Evolutionary conservation across 1,284 basidiomycete species (phyloP), one percentile per base, ranked within the genome.

Genomic region (Puccinia triticina): DNA sequence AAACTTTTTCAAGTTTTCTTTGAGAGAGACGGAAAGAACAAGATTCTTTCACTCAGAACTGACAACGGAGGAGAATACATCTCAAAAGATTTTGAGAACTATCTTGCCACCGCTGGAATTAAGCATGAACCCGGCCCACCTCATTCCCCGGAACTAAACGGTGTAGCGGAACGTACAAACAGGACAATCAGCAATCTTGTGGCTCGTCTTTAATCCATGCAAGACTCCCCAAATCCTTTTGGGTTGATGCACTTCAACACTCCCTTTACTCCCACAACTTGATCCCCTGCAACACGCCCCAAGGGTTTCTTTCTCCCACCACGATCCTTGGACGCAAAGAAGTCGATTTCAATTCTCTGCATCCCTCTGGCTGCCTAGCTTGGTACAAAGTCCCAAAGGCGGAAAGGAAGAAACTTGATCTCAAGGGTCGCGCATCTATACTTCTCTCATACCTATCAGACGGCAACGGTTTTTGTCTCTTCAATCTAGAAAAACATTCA

Each of bases 1-100:
- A n/a, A n/a, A n/a, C n/a, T n/a, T n/a, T n/a, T n/a, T n/a, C 85
- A 87, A 53, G 85, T 86, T 0, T 80, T 83, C 77, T 83, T 84
- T 7, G 84, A 87, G 75, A 84, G 83, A 26, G 76, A 83, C 34
- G 83, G 84, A 12, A 85, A 84, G 0, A 8, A n/a, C 18, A 84
- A 77, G 10, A 66, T 66, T 32, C 64, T 12, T 66, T 7, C 32
- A 37, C 46, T 75, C 3, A 46, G 50, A 5, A n/a, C 48, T 10
- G 74, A 76, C 10, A 74, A 74, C 50, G 46, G 74, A 1, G 74
- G 74, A 21, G 53, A 76, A 26, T 76, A 37, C 61, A 18, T 57
- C 32, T 55, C 26, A n/a, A 76, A 12, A 14, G 53, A 29, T 34
- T 34, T 76, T n/a, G 3, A 8, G 2, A 12, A 2, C 21, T 76